Evolutionary conservation across 2,329 filamentous ascomycete genomes (phyloP), one percentile per base, ranked within the genome.

Genomic region (Teratosphaeria zuluensis): DNA sequence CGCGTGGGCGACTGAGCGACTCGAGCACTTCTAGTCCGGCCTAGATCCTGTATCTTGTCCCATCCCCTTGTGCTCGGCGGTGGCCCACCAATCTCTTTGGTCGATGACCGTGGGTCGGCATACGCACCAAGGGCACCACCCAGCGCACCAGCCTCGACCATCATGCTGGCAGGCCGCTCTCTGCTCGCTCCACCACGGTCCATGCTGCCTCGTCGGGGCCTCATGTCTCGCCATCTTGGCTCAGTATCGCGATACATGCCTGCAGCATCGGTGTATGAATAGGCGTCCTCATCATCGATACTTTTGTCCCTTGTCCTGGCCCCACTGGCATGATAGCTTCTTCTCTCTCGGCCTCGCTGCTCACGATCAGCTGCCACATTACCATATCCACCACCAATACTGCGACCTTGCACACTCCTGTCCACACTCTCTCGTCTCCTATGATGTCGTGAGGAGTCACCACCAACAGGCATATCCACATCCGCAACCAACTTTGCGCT

Each of bases 11-110:
- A 66, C 48, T 58, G 63, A 24, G 59, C 57, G 12, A 65, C 59
- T 16, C 81, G 76, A 68, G 79, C 74, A 55, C 79, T 77, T 51
- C 74, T 70, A 0, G 73, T 72, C 5, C 79, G 73, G 31, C 77
- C 69, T 6, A 72, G 57, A 59, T 81, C 76, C 64, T 82, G 82
- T 62, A 89, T 82, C 72, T 84, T 88, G 65, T 90, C 87, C 63
- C 90, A 84, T 0, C 85, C 87, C 64, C 86, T 79, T 2, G 84
- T 88, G 4, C 85, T 83, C 4, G 86, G 86, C 9, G 88, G 88
- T 1, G 87, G 87, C 19, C 42, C 42, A 11, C 73, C 72, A 16
- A 75, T 53, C 53, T 73, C 64, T 70, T 74, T 66, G 52, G 66
- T 55, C 60, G 70, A 66, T 35, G 65, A 52, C 64, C 73, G 65